Evolutionary conservation across 2,329 filamentous ascomycete species (phyloP).

Genomic region (Sporothrix pseudoabietina): DNA sequence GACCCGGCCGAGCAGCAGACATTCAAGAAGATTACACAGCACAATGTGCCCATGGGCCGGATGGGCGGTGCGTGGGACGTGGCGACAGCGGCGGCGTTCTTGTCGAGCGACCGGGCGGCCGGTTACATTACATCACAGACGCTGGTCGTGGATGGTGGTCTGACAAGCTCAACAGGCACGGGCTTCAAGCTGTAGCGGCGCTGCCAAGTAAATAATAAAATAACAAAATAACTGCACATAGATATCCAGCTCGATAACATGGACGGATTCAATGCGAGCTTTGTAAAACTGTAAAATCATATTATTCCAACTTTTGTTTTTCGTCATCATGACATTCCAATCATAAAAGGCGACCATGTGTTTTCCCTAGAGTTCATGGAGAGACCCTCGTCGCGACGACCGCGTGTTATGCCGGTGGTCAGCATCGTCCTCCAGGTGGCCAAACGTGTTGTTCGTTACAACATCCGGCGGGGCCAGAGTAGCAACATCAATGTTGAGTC

Average conservation of each 20-base stretch:
- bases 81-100: constrained; percentile 53
- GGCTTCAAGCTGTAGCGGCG: constrained; percentile 7
- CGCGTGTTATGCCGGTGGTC: neutral
- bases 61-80: constrained; percentile 57
- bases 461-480: neutral
- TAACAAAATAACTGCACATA: neutral
- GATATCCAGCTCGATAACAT: neutral
- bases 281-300: neutral
- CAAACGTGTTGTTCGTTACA: neutral
- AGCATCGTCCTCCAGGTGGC: neutral
- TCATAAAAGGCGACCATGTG: neutral
- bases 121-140: constrained; percentile 56
- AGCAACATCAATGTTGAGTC: neutral
- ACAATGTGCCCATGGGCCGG: constrained; percentile 53
- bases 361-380: neutral
- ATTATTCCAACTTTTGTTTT: neutral
- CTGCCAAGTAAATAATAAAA: neutral
- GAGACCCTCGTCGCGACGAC: constrained; percentile 1
- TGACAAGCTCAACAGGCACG: constrained; percentile 35
- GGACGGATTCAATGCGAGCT: neutral
- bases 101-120: constrained; percentile 54
- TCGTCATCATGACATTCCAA: neutral
- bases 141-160: constrained; percentile 44
- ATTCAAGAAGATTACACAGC: constrained; percentile 50
- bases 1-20: constrained; percentile 47